Base-by-base conservation (phyloP, 2,329 filamentous ascomycete species). In the Aphanoascus verrucosus region DNA sequence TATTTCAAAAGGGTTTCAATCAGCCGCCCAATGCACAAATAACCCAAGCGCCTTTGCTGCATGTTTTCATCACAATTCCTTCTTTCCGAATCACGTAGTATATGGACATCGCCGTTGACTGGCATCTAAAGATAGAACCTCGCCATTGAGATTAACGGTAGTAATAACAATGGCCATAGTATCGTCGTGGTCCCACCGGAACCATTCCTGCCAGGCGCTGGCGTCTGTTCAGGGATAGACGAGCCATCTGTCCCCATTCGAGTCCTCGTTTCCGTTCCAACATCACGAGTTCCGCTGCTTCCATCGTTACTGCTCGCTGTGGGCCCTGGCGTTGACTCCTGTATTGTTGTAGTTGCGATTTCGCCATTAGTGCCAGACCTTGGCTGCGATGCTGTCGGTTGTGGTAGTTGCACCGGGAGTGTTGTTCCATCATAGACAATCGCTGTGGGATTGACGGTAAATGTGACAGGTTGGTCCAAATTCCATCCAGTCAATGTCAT, bases 361-460 rank as follows among this genome's bases (percentile, higher is more conserved):
- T 45, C 6, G 17, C 28, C 28, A 28, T 38, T 23, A 8, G 40
- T 12, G 31, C 42, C 23, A 7, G 44, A 4, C 3, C 9, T 23
- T n/a, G 11, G 11, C 41, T 23, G 20, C n/a, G 19, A 1, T 35
- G 19, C 17, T 40, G 23, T 38, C 12, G 50, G 1, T 15, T 12
- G 15, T 20, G 32, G 9, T 47, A 23, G 38, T 14, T 19, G n/a
- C 20, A 53, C 12, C 9, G 17, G 45, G 17, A 56, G 19, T 8
- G 52, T 49, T 11, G 52, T 56, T n/a, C 48, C 48, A 5, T 23
- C 15, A 41, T 38, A 56, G 17, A 54, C 45, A 14, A 56, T 51
- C 28, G 49, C 48, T 14, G 55, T 52, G n/a, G 52, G 48, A 35
- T 54, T 51, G 7, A 56, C 45, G 14, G 55, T 54, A n/a, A 54